These are phyloP conservation scores for Talaromyces sp. DNA, from an alignment of 2,329 filamentous ascomycete species.

Conservation along the genomic window DNA sequence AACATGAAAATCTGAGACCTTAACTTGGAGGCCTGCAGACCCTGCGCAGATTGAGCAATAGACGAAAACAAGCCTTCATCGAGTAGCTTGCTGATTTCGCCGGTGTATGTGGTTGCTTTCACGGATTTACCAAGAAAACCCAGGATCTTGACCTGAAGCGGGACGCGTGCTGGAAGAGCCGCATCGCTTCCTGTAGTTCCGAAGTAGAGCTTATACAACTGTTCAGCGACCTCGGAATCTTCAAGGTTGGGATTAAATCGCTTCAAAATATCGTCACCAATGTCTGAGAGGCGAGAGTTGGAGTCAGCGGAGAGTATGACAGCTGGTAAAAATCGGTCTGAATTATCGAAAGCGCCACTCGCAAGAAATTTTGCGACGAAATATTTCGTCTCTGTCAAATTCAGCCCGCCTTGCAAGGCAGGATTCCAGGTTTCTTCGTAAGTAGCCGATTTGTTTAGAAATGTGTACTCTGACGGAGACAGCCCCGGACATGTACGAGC, in stretches of 20 bases:
- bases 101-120: constrained; percentile 65
- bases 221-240: constrained; percentile 58
- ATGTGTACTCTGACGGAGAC: constrained; percentile 63
- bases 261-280: constrained; percentile 88
- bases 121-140: constrained; percentile 72
- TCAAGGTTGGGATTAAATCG: constrained; percentile 69
- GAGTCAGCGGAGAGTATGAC: constrained; percentile 78
- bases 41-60: constrained; percentile 47
- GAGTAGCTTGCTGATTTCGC: constrained; percentile 67
- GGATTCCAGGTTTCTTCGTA: constrained; percentile 59
- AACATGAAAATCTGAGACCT: constrained; percentile 81
- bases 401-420: constrained; percentile 58
- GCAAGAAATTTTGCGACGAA: constrained; percentile 69
- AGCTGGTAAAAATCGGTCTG: constrained; percentile 78
- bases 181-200: constrained; percentile 49
- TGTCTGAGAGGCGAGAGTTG: constrained; percentile 74
- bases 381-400: constrained; percentile 66
- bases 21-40: constrained; percentile 74
- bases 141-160: constrained; percentile 75
- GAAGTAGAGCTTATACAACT: constrained; percentile 71
- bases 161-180: constrained; percentile 54
- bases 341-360: constrained; percentile 79
- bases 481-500: constrained; percentile 58
- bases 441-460: constrained; percentile 59
- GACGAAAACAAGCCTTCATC: constrained; percentile 58